A percentile compares a stretch with the other conserved stretches of the same genome.
These are phyloP conservation scores for Pseudocercospora macadamiae DNA, from an alignment of 2,329 filamentous ascomycete species.

Conservation along the genomic window DNA sequence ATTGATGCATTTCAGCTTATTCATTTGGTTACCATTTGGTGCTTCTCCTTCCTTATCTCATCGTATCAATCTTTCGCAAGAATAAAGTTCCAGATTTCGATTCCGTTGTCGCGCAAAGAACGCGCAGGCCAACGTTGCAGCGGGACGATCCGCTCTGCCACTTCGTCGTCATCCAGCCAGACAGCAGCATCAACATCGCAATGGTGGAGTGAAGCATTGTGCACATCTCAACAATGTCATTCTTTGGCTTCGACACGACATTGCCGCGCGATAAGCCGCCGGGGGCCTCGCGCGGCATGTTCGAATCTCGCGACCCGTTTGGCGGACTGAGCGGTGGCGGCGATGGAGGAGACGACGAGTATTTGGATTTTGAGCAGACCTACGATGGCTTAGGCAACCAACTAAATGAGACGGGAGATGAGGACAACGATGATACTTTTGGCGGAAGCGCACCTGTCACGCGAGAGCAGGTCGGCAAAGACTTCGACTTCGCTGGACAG, in stretches of 20 bases:
- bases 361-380: constrained; percentile 91
- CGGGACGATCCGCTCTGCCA: too few relatives aligned
- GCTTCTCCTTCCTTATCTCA: too few relatives aligned
- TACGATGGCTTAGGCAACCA: constrained; percentile 93
- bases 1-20: too few relatives aligned
- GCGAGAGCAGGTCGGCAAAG: constrained; percentile 70
- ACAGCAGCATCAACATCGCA: too few relatives aligned
- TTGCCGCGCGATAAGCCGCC: constrained; percentile 59
- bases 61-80: too few relatives aligned
- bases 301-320: constrained; percentile 81
- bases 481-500: constrained; percentile 96
- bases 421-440: constrained; percentile 96
- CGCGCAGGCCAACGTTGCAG: too few relatives aligned
- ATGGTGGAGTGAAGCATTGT: too few relatives aligned
- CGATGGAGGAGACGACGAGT: constrained; percentile 57
- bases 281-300: constrained; percentile 69
- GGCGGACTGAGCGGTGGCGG: constrained; percentile 69
- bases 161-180: neutral
- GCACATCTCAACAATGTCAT: constrained; percentile 74
- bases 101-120: too few relatives aligned
- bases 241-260: constrained; percentile 83
- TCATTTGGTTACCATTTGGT: too few relatives aligned
- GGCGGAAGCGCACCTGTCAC: constrained; percentile 52
- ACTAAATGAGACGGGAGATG: constrained; percentile 89
- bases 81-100: too few relatives aligned